Conservation (phyloP, 352 stramenopile species). For the Phytophthora tubulina region DNA sequence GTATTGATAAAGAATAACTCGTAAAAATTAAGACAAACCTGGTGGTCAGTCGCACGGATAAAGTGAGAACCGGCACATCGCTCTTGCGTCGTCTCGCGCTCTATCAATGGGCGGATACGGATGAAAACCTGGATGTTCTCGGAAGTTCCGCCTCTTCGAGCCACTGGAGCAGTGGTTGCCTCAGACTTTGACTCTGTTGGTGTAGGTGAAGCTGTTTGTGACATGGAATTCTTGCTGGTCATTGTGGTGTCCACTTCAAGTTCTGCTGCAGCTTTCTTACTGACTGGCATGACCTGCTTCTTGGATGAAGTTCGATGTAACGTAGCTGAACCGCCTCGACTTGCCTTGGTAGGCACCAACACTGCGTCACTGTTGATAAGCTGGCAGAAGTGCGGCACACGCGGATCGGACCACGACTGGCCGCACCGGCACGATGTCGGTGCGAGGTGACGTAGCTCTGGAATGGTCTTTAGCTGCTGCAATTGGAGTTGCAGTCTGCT, state of each 20-base stretch:
- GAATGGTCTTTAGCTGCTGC: slow-evolving; percentile 21
- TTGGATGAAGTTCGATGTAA: neutral
- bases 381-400: slow-evolving; percentile 75
- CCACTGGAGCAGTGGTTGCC: neutral
- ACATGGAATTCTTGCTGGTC: slow-evolving; percentile 20
- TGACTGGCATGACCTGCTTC: slow-evolving; percentile 7
- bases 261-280: slow-evolving; percentile 1
- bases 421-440: slow-evolving; percentile 62
- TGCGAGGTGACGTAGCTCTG: slow-evolving; percentile 11
- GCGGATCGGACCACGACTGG: slow-evolving; percentile 69
- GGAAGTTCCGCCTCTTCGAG: slow-evolving; percentile 43
- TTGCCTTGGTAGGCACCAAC: slow-evolving; percentile 5
- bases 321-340: slow-evolving; percentile 12
- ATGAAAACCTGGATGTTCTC: slow-evolving; percentile 90
- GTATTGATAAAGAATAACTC: neutral
- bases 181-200: slow-evolving; percentile 4
- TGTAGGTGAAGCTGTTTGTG: slow-evolving; percentile 8
- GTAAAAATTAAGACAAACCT: slow-evolving; percentile 40
- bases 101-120: slow-evolving; percentile 82
- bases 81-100: slow-evolving; percentile 61
- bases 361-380: slow-evolving; percentile 50
- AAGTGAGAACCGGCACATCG: slow-evolving; percentile 41
- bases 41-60: slow-evolving; percentile 53
- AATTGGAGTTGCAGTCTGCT: neutral
- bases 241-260: slow-evolving; percentile 5